Evolutionary conservation across 768 basidiomycete species (phyloP).

Genomic region (Amanita inopinata): DNA sequence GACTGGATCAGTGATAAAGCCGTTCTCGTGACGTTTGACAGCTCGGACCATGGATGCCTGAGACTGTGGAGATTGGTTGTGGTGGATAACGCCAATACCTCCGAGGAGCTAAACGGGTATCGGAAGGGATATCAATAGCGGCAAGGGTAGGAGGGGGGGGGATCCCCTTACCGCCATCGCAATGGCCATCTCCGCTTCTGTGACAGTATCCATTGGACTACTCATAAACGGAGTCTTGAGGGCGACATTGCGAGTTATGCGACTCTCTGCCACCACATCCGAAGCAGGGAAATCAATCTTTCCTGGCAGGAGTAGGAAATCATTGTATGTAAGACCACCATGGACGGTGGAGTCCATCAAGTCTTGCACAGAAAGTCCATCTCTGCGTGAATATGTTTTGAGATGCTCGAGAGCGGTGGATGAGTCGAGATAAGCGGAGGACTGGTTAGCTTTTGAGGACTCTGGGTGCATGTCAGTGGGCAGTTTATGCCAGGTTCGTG

Average conservation of each 20-base stretch:
- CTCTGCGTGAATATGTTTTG: conserved; percentile 52
- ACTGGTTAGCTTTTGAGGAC: not conserved
- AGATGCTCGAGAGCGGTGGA: conserved; percentile 70
- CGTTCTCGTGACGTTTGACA: conserved; percentile 97
- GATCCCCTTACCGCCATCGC: conserved; percentile 85
- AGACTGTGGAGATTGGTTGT: conserved; percentile 75
- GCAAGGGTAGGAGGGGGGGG: too few species aligned
- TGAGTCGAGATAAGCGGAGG: conserved; percentile 44
- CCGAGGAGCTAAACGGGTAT: conserved; percentile 57
- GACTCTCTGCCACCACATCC: conserved; percentile 73
- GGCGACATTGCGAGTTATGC: conserved; percentile 81
- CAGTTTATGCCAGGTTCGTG: conserved; percentile 4
- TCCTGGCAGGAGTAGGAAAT: conserved; percentile 89
- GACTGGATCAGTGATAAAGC: conserved; percentile 93
- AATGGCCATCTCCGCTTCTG: conserved; percentile 91
- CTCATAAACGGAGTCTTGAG: conserved; percentile 96
- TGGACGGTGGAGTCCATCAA: conserved; percentile 82
- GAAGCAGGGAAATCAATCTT: conserved; percentile 89
- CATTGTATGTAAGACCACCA: conserved; percentile 96
- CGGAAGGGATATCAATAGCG: conserved; percentile 8
- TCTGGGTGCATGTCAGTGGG: conserved; percentile 3
- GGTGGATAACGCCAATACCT: conserved; percentile 96
- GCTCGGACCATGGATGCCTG: conserved; percentile 97
- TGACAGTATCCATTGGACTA: conserved; percentile 99
- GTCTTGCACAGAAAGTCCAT: conserved; percentile 79